Evolutionary conservation across 1,284 basidiomycete species (phyloP).

Genomic region (Apiotrichum laibachii): DNA sequence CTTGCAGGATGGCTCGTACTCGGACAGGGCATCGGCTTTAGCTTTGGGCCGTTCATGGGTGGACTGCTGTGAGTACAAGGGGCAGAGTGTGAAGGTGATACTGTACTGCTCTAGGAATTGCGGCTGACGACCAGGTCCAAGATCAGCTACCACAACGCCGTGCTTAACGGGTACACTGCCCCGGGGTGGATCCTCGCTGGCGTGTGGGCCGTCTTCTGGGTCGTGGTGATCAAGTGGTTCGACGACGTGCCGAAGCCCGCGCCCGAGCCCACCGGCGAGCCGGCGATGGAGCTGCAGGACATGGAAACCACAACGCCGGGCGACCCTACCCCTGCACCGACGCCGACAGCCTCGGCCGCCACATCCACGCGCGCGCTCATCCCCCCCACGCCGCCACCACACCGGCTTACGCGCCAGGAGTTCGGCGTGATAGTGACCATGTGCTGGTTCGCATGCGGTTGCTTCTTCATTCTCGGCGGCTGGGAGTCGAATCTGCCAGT

Average conservation of each 20-base stretch:
- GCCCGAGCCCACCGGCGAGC: too few species aligned
- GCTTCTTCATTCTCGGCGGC: conserved; percentile 14
- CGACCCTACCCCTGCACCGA: too few species aligned
- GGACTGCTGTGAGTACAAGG: conserved; percentile 7
- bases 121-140: conserved; percentile 6
- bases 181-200: conserved; percentile 11
- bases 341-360: too few species aligned
- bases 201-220: conserved; percentile 10
- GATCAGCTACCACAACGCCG: conserved; percentile 1
- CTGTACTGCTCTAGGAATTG: too few species aligned
- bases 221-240: background rate
- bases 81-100: too few species aligned
- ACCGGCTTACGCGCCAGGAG: conserved; percentile 2
- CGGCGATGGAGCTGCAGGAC: too few species aligned
- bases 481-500: conserved; percentile 16
- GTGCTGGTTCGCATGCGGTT: conserved; percentile 14
- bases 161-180: conserved; percentile 13
- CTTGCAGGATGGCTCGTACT: conserved; percentile 15
- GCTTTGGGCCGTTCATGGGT: conserved; percentile 12
- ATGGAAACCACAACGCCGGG: too few species aligned
- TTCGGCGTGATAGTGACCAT: conserved; percentile 4
- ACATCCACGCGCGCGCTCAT: too few species aligned
- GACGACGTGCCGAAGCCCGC: background rate
- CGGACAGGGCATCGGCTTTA: conserved; percentile 10
- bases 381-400: too few species aligned